phyloP scores from a whole-genome alignment of 148 eudicot species.

The Rhododendron simsii region DNA sequence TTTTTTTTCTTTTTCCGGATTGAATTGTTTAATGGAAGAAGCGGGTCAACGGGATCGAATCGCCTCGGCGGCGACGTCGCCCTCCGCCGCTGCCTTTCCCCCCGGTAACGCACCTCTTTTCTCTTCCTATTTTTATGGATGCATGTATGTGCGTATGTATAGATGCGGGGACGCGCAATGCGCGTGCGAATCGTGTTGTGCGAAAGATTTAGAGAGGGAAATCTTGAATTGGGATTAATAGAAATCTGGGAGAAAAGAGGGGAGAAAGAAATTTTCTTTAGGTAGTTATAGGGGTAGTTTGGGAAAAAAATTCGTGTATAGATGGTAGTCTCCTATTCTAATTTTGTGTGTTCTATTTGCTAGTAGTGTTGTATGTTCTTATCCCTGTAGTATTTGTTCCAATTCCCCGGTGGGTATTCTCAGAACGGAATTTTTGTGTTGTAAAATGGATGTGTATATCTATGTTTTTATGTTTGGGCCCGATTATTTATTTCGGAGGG shows the following conservation, averaged over 20 bases:
- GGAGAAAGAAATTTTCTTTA: not conserved
- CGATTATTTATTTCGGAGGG: not conserved
- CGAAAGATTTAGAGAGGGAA: not conserved
- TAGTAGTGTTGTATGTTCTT: not conserved
- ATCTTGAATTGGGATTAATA: not conserved
- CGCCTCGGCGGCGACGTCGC: not conserved
- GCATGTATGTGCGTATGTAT: not conserved
- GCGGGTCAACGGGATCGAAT: conserved; percentile 3
- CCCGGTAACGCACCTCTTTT: not conserved
- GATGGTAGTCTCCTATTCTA: not conserved
- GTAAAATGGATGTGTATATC: not conserved
- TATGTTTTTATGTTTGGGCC: not conserved
- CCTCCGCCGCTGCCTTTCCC: not conserved
- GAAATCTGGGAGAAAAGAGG: not conserved
- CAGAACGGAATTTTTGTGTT: not conserved
- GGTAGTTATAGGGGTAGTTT: not conserved
- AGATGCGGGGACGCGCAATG: not conserved
- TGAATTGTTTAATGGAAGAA: not conserved
- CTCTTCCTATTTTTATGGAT: not conserved
- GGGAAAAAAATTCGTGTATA: not conserved
- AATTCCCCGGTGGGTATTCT: not conserved
- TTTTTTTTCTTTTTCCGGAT: not conserved
- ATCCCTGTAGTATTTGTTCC: not conserved
- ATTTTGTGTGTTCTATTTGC: not conserved
- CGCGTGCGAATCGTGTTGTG: not conserved